Conservation (phyloP, 2,329 filamentous ascomycete species). For the Pseudocercospora musae region DNA sequence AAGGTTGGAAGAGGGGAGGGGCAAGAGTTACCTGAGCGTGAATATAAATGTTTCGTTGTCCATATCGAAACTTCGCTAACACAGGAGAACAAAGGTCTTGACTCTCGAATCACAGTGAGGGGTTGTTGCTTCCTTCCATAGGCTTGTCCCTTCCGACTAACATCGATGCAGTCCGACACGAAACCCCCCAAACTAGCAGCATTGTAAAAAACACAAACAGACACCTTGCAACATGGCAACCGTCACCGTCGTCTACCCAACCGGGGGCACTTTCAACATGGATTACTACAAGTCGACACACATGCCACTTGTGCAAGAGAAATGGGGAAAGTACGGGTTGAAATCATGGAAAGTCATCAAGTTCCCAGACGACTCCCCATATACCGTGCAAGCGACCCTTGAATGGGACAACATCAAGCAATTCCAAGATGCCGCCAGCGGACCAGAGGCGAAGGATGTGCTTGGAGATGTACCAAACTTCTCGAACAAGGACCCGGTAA, state of each 20-base stretch:
- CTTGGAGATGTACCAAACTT: constrained; percentile 38
- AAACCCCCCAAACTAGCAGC: neutral
- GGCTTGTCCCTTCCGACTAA: neutral
- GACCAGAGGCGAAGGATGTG: constrained; percentile 26
- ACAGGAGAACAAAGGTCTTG: neutral
- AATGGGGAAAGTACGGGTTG: constrained; percentile 33
- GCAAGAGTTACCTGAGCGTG: neutral
- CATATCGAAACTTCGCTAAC: neutral
- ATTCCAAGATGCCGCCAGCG: constrained; percentile 29
- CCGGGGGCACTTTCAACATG: constrained; percentile 39
- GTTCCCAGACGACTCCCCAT: constrained; percentile 31
- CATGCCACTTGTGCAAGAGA: constrained; percentile 38
- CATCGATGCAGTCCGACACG: neutral
- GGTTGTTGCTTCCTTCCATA: neutral
- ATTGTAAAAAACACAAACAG: neutral
- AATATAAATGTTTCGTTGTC: constrained; percentile 7
- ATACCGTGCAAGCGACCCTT: constrained; percentile 35
- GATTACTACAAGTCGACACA: constrained; percentile 40
- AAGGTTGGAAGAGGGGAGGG: neutral
- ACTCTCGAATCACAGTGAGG: neutral
- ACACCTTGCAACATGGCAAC: constrained; percentile 16
- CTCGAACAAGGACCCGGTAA: constrained; percentile 34
- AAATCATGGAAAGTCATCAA: constrained; percentile 35
- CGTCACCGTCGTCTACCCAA: constrained; percentile 36
- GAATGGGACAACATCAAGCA: constrained; percentile 30